Percentiles rank a stretch among this genome's conserved stretches.
These are phyloP conservation scores for Cercophora sp. DNA, from an alignment of 495 filamentous ascomycete genomes.

Conservation along the genomic window DNA sequence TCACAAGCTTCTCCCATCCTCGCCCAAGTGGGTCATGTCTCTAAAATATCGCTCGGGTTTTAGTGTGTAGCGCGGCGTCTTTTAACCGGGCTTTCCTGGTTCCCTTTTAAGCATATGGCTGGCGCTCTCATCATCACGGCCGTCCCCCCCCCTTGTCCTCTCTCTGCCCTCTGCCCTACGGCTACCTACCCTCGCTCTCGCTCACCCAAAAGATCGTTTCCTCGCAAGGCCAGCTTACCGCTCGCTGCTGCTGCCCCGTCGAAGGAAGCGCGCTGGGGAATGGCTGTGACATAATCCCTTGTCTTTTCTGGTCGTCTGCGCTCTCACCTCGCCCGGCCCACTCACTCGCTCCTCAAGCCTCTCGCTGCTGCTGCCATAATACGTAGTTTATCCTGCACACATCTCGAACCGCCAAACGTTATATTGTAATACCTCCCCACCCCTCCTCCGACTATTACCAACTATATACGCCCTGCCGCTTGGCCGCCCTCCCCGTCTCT, in stretches of 20 bases:
- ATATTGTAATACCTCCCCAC: slow-evolving; percentile 24
- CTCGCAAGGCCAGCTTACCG: slow-evolving; percentile 17
- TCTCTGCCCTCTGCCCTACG: slow-evolving; percentile 9
- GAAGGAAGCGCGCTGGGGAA: slow-evolving; percentile 17
- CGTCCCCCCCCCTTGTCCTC: background rate
- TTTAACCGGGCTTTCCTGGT: slow-evolving; percentile 21
- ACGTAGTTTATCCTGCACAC: slow-evolving; percentile 20
- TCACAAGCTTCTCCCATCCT: slow-evolving; percentile 3
- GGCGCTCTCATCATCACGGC: background rate
- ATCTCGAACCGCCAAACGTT: slow-evolving; percentile 19
- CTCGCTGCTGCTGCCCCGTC: slow-evolving; percentile 16
- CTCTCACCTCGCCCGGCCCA: slow-evolving; percentile 9
- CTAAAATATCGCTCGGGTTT: slow-evolving; percentile 18
- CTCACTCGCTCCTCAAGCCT: slow-evolving; percentile 9
- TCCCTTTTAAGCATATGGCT: slow-evolving; percentile 19
- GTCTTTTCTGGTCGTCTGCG: slow-evolving; percentile 12
- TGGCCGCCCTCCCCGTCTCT: slow-evolving; percentile 1
- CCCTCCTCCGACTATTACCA: slow-evolving; percentile 16
- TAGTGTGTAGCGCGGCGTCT: slow-evolving; percentile 16
- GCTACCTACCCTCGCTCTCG: slow-evolving; percentile 5
- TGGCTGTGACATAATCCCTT: slow-evolving; percentile 19
- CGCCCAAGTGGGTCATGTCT: slow-evolving; percentile 16
- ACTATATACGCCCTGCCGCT: slow-evolving; percentile 7
- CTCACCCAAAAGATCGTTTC: slow-evolving; percentile 7
- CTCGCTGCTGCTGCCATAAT: slow-evolving; percentile 17